Conservation (phyloP, 2,329 filamentous ascomycete genomes). For the Grosmannia penicillata region DNA sequence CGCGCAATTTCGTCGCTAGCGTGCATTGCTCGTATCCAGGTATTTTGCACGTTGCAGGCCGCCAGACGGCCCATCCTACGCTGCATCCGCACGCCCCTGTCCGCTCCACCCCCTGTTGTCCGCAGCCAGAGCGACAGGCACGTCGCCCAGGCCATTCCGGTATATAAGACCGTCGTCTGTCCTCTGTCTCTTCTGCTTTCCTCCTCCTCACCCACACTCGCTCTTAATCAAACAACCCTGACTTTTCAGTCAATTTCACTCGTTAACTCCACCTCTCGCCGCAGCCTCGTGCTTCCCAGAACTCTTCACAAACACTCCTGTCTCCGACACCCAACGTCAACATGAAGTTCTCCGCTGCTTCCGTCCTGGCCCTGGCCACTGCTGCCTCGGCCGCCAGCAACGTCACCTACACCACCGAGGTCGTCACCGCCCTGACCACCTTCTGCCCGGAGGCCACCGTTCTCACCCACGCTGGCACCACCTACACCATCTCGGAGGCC, state of each 20-base stretch:
- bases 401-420: constrained; percentile 47
- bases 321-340: constrained; percentile 33
- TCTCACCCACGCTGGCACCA: constrained; percentile 47
- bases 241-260: constrained; percentile 45
- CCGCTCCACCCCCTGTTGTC: background rate
- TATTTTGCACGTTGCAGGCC: too few relatives aligned
- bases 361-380: constrained; percentile 35
- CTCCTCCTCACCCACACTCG: constrained; percentile 34
- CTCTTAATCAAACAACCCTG: constrained; percentile 29
- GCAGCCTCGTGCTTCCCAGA: constrained; percentile 15
- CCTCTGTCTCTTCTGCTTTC: constrained; percentile 17
- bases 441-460: constrained; percentile 56
- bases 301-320: constrained; percentile 13
- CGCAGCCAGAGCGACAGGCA: too few relatives aligned
- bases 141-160: constrained; percentile 5
- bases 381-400: constrained; percentile 25
- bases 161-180: constrained; percentile 14
- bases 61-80: too few relatives aligned
- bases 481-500: constrained; percentile 55
- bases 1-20: too few relatives aligned
- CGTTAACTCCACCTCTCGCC: constrained; percentile 27
- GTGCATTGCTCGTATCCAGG: background rate
- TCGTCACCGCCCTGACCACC: constrained; percentile 52
- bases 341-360: constrained; percentile 48
- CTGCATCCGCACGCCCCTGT: too few relatives aligned